Base-by-base conservation (phyloP, 2,329 filamentous ascomycete species). In the Ophiostoma ips region DNA sequence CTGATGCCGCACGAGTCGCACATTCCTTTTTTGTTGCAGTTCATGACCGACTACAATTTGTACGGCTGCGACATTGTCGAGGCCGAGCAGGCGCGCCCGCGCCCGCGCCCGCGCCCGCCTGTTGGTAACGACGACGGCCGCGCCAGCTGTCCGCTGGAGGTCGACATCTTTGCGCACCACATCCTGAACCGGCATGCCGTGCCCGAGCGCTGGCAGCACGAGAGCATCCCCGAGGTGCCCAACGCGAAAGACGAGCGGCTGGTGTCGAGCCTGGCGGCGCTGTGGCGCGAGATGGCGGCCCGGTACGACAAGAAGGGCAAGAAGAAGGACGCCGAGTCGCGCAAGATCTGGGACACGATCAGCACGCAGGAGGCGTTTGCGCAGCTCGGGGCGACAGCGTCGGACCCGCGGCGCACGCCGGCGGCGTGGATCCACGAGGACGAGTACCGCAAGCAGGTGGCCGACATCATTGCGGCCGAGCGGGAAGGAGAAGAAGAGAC, bases 21-120 rank as follows among this genome's bases (percentile, higher is more conserved):
- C 63, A 65, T 96, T 54, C 87, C 95, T 61, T 96, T 89, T 62
- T 68, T 95, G 9, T 73, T 92, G 10, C 94, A 98, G 66, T 98
- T 94, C 77, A 96, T 98, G 92, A 84, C 83, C 56, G 94, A 98
- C 64, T 98, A 94, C 70, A 98, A 95, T 62, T 71, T 98, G 57
- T 96, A 94, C 63, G 94, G 94, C 7, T 98, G 92, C 62, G 83
- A 80, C 50, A 94, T 90, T 59, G 79, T 96, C 56, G 77, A 90
- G 52, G 83, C 80, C 46, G 13, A 15, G 13, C 18, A 28, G 33
- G 46, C 19, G 19, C 21, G 31, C 12, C 24, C n/a, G 13, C 79
- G 92, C 50, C 71, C 72, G 2, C 21, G 31, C 12, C 24, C n/a
- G 13, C 79, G 92, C 50, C 71, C 72, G 2, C n/a, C n/a, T n/a